Evolutionary conservation across 306 rosid genomes (phyloP).

Genomic region (Citrullus mucosospermus): DNA sequence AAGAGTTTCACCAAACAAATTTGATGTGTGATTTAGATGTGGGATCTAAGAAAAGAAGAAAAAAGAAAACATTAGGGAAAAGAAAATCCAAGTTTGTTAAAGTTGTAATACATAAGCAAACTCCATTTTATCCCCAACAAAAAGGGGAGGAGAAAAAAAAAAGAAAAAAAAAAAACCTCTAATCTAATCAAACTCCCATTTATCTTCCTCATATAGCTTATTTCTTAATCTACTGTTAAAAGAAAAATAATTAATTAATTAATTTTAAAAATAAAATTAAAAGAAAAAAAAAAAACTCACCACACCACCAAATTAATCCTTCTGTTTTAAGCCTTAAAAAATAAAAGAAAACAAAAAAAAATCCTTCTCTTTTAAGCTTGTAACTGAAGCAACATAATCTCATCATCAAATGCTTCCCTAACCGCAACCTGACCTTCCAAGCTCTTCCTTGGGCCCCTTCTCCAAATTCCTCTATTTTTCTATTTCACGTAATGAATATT

Average conservation of each 20-base stretch:
- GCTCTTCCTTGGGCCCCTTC: not conserved
- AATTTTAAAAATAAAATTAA: conserved; percentile 5
- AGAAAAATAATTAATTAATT: not conserved
- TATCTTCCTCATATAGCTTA: not conserved
- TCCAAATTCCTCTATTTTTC: not conserved
- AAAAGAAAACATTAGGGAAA: conserved; percentile 12
- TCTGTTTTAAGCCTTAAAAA: not conserved
- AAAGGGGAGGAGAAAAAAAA: not conserved
- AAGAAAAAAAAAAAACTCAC: conserved; percentile 28
- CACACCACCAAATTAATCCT: conserved; percentile 26
- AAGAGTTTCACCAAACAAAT: conserved; percentile 44
- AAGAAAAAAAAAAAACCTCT: not conserved
- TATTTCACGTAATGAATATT: not conserved
- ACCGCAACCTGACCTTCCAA: conserved; percentile 5
- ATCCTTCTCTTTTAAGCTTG: not conserved
- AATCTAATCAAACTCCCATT: not conserved
- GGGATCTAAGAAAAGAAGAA: conserved; percentile 15
- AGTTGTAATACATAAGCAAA: conserved; percentile 77
- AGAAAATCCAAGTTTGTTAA: conserved; percentile 37
- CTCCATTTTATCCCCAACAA: not conserved
- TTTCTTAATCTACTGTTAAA: conserved; percentile 26
- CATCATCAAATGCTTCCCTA: not conserved
- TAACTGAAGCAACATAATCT: not conserved
- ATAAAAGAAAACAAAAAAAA: too few species aligned
- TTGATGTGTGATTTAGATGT: conserved; percentile 57